Percentiles rank a stretch among this genome's conserved stretches.
Conservation (phyloP, 805 yeast genomes). For the Candida incommunis region DNA sequence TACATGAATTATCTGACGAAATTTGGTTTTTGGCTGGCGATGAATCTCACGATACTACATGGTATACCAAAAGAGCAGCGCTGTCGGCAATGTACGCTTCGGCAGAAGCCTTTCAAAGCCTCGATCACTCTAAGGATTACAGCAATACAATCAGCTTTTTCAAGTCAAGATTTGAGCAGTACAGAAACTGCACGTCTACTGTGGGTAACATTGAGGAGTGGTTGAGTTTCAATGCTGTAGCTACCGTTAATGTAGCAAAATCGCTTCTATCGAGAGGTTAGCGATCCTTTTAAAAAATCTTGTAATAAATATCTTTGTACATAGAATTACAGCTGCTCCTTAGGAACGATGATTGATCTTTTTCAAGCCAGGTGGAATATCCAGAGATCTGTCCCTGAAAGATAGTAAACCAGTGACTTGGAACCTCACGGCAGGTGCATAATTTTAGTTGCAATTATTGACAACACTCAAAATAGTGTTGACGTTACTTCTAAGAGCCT, state of each 20-base stretch:
- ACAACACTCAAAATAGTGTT: neutral
- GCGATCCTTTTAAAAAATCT: too few species aligned
- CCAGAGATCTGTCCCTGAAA: too few species aligned
- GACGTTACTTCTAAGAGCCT: neutral
- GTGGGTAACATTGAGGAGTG: constrained; percentile 64
- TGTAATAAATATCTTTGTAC: too few species aligned
- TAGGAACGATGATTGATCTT: too few species aligned
- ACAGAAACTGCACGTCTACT: constrained; percentile 17
- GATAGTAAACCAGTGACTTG: too few species aligned
- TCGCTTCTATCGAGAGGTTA: constrained; percentile 30
- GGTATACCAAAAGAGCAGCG: constrained; percentile 82
- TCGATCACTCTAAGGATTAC: constrained; percentile 47
- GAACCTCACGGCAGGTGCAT: too few species aligned
- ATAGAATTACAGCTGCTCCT: too few species aligned
- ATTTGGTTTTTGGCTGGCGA: constrained; percentile 71
- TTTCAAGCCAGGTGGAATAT: too few species aligned
- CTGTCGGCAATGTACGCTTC: constrained; percentile 58
- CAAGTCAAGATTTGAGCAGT: constrained; percentile 45
- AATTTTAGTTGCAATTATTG: too few species aligned
- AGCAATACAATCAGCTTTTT: constrained; percentile 51
- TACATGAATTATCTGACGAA: constrained; percentile 71
- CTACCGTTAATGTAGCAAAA: constrained; percentile 50
- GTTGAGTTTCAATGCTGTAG: constrained; percentile 52
- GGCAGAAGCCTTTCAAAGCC: constrained; percentile 62
- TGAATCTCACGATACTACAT: constrained; percentile 59